A percentile compares a stretch with the other conserved stretches of the same genome.
Evolutionary conservation across 1,284 basidiomycete species (phyloP).

Genomic region (Ustilago nuda): DNA sequence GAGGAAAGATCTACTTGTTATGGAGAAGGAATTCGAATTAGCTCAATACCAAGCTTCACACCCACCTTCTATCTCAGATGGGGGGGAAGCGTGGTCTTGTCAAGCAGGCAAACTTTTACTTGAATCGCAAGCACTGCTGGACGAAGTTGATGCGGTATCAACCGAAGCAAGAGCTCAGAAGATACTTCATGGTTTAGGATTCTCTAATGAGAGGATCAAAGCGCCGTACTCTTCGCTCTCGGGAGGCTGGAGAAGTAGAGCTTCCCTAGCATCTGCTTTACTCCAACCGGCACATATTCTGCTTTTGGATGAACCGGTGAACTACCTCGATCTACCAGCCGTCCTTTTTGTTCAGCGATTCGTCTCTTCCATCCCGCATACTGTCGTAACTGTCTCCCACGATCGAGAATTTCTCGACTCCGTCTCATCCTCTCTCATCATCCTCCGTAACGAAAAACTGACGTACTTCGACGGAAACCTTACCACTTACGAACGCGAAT

Average conservation of each 20-base stretch:
- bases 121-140: constrained; percentile 52
- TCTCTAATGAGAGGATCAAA: constrained; percentile 73
- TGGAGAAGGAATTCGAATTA: constrained; percentile 64
- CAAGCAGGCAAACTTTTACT: constrained; percentile 69
- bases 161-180: constrained; percentile 75
- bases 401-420: constrained; percentile 79
- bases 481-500: constrained; percentile 75
- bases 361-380: constrained; percentile 71
- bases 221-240: constrained; percentile 74
- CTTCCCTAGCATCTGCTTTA: constrained; percentile 71
- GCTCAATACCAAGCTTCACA: constrained; percentile 49
- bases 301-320: constrained; percentile 71
- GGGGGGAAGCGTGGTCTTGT: constrained; percentile 49
- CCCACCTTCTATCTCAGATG: constrained; percentile 19
- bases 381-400: constrained; percentile 77
- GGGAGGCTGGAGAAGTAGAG: constrained; percentile 79
- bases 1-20: constrained; percentile 73
- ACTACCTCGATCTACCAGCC: constrained; percentile 70
- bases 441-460: constrained; percentile 75
- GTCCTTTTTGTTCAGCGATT: constrained; percentile 74
- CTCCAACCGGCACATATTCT: constrained; percentile 71
- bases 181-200: constrained; percentile 78
- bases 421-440: constrained; percentile 78
- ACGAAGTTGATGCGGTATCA: constrained; percentile 70
- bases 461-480: constrained; percentile 76